Evolutionary conservation across 1,284 basidiomycete species (phyloP), one percentile per base, ranked within the genome.

Genomic region (Cutaneotrichosporon mucoides): DNA sequence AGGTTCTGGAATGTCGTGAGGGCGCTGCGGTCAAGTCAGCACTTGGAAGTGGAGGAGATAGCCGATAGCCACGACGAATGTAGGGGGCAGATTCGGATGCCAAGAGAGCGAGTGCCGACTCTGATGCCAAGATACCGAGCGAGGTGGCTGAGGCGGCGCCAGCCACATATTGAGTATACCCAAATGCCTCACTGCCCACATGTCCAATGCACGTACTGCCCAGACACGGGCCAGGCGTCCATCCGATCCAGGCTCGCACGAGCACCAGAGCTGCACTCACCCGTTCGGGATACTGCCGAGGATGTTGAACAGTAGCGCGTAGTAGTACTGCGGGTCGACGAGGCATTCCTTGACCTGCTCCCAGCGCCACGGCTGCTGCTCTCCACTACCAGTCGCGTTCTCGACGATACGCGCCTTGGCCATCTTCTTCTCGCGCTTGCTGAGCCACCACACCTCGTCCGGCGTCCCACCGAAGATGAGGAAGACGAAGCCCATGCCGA

Each of bases 391-490:
- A 3, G 62, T 59, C 1, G 47, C 53, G 42, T 59, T 59, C 9
- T 53, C 54, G 16, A 59, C 52, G 42, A 72, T 60, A 12, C 70
- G 63, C 13, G 68, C 70, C 45, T 62, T 57, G 13, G 66, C 68
- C 67, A 68, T 66, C 53, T 46, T 60, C 63, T 67, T 68, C 55
- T 72, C 61, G 9, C 66, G 62, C 53, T 60, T 63, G 41, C 24
- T 48, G 16, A 70, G 64, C 67, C 67, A 72, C 56, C 66, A 62
- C 8, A 70, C 68, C 47, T 68, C 65, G 35, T 64, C 54, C 0
- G 68, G 68, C 4, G 67, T 72, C 16, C 68, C 70, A 24, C 66
- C 49, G 35, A 70, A 60, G 53, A 69, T 53, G 54, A 66, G 56
- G 46, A 69, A 62, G 46, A 69, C 50, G 42, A 70, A 49, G 34